Evolutionary conservation across 2,329 filamentous ascomycete species (phyloP), one percentile per base, ranked within the genome.

Genomic region (Fusarium dlaminii): DNA sequence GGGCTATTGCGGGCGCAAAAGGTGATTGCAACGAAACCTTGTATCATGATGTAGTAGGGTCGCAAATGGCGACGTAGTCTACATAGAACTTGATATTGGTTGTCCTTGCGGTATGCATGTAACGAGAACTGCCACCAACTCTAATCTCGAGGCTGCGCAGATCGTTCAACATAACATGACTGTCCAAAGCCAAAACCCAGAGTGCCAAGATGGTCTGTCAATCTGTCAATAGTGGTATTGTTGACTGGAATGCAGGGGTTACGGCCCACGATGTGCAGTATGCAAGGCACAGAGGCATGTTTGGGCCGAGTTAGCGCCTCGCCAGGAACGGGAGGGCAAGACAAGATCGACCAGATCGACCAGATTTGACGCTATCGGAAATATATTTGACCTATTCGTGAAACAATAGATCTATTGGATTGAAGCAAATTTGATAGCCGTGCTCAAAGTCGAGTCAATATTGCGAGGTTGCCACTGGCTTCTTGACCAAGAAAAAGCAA

Each of bases 241-340:
- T 52, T 49, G 45, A 29, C 48, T 65, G 66, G 66, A 69, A 69
- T 69, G 66, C 18, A 55, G 32, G 58, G 43, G 43, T 36, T 45
- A 32, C 30, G n/a, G 24, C 18, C 32, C 18, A 27, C 8, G 48
- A 32, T 51, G 22, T 24, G 32, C 29, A 51, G 29, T 24, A 55
- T 58, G 43, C 27, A 54, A 70, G 66, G 66, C 36, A 70, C 59
- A 42, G 43, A 40, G 40, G 18, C 59, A 70, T 66, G 43, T 18
- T 42, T 65, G 17, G 27, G 11, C 30, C 22, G 45, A n/a, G 20
- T 43, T 70, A 70, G 67, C 45, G 59, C 36, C 43, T 64, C 29
- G 24, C 46, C 66, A 66, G 67, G 66, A 70, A 70, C 67, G 46
- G 45, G 51, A 70, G 49, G 45, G 42, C 29, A 24, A 48, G 34